Conservation (phyloP, 164 flowering plant genomes). For the Sextonia rubra region DNA sequence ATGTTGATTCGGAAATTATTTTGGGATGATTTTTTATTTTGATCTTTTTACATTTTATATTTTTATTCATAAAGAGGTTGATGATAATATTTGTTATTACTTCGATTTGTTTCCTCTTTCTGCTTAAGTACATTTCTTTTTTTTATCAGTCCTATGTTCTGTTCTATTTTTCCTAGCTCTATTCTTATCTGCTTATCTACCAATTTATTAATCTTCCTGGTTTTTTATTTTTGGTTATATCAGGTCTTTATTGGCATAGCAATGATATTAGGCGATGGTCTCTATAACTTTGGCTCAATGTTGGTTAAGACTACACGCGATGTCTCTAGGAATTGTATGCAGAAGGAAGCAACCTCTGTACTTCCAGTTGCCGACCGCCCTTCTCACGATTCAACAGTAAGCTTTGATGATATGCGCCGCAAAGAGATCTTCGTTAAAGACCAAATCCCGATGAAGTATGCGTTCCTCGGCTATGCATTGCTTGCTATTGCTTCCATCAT, state of each 20-base stretch:
- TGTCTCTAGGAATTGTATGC: neutral
- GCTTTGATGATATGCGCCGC: slow-evolving; percentile 29
- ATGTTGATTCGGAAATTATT: too few species aligned
- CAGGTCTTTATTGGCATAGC: slow-evolving; percentile 34
- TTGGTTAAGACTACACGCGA: slow-evolving; percentile 4
- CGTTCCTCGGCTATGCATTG: slow-evolving; percentile 17
- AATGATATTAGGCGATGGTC: slow-evolving; percentile 35
- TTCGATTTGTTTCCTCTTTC: too few species aligned
- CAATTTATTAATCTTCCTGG: neutral
- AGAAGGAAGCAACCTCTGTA: slow-evolving; percentile 5
- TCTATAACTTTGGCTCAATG: slow-evolving; percentile 21
- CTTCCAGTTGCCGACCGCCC: neutral
- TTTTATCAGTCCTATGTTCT: too few species aligned
- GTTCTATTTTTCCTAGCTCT: too few species aligned
- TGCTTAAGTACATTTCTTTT: too few species aligned
- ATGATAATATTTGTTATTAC: too few species aligned
- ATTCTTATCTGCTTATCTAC: too few species aligned
- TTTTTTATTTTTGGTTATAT: neutral
- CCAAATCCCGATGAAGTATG: slow-evolving; percentile 23
- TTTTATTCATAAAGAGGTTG: too few species aligned
- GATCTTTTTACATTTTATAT: too few species aligned
- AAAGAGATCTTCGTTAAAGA: slow-evolving; percentile 26
- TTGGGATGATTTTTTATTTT: too few species aligned
- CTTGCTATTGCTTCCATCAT: slow-evolving; percentile 22
- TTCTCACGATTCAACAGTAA: neutral